Evolutionary conservation across 2,329 filamentous ascomycete genomes (phyloP), one percentile per base, ranked within the genome.

Genomic region (Cladosporium sp.): DNA sequence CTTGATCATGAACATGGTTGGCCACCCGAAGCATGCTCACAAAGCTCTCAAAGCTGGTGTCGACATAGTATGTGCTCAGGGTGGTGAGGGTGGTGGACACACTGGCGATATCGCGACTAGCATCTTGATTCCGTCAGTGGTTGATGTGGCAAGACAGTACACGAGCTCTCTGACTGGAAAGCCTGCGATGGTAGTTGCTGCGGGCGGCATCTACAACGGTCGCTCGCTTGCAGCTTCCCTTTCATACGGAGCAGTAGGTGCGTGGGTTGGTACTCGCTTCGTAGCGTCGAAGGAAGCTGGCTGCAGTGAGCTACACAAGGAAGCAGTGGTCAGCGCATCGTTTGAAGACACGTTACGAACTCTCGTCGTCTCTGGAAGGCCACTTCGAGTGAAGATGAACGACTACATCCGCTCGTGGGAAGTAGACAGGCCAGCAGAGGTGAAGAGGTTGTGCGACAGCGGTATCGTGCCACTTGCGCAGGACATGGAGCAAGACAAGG

Each of bases 1-100:
- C 40, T 72, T 95, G 60, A 82, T 97, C 37, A 97, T 97, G 92
- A 97, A 97, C 74, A 97, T 97, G 92, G 92, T 97, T 19, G 93
- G 93, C 0, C 89, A 92, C 67, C 92, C 93, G 1, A 91, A 88
- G 72, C 93, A 97, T 73, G 92, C 92, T 0, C 84, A 88, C 72
- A 97, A 97, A 77, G 92, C 92, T 2, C 79, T 97, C 3, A 85
- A 91, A 51, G 84, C 88, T 0, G 93, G 93, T 43, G 91, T 96
- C 9, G 93, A 97, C 75, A 87, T 97, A 64, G 83, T 97, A 5
- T 96, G 92, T 72, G 87, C 92, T 2, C 93, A 97, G 77, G 93
- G 93, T 49, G 91, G 91, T 54, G 93, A 97, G 74, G 93, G 92
- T 1, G 93, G 93, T 17, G 93, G 92, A 0, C 93, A 97, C 76